phyloP scores from a whole-genome alignment of 352 stramenopile genomes.

The Phytophthora megakarya region DNA sequence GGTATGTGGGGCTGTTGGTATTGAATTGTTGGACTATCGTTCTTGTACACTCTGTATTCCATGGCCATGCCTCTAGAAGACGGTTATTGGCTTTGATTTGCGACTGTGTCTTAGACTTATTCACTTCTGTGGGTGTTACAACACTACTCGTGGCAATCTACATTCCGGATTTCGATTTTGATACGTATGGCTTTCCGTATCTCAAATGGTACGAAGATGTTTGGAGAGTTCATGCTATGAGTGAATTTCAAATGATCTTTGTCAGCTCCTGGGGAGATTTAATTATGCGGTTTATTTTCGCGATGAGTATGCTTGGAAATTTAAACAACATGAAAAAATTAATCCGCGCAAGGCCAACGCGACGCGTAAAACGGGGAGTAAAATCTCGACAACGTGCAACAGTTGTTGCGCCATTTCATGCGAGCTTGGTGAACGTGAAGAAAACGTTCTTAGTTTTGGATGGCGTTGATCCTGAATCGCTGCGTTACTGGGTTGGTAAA shows the following conservation, averaged over 20 bases:
- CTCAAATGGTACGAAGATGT: slow-evolving; percentile 50
- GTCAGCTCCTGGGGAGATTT: slow-evolving; percentile 41
- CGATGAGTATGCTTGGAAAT: slow-evolving; percentile 35
- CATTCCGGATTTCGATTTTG: slow-evolving; percentile 23
- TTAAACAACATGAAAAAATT: slow-evolving; percentile 46
- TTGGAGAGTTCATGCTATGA: slow-evolving; percentile 47
- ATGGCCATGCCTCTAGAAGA: slow-evolving; percentile 13
- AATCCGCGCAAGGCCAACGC: slow-evolving; percentile 16
- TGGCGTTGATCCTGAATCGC: background rate
- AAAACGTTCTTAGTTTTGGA: slow-evolving; percentile 3
- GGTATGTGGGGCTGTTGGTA: slow-evolving; percentile 33
- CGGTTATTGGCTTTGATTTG: slow-evolving; percentile 37
- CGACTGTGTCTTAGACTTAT: slow-evolving; percentile 45
- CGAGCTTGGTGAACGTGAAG: slow-evolving; percentile 12
- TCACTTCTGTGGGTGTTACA: slow-evolving; percentile 45
- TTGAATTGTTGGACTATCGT: slow-evolving; percentile 49
- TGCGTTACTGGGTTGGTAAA: slow-evolving; percentile 25
- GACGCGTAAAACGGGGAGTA: background rate
- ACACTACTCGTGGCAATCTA: slow-evolving; percentile 25
- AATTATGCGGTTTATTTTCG: slow-evolving; percentile 30
- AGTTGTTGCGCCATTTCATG: slow-evolving; percentile 26
- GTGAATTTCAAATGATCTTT: slow-evolving; percentile 52
- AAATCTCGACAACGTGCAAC: slow-evolving; percentile 13
- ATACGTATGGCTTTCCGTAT: slow-evolving; percentile 22
- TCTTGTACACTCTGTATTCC: slow-evolving; percentile 33